Base-by-base conservation (phyloP, 768 basidiomycete species). In the Flagelloscypha sp. region DNA sequence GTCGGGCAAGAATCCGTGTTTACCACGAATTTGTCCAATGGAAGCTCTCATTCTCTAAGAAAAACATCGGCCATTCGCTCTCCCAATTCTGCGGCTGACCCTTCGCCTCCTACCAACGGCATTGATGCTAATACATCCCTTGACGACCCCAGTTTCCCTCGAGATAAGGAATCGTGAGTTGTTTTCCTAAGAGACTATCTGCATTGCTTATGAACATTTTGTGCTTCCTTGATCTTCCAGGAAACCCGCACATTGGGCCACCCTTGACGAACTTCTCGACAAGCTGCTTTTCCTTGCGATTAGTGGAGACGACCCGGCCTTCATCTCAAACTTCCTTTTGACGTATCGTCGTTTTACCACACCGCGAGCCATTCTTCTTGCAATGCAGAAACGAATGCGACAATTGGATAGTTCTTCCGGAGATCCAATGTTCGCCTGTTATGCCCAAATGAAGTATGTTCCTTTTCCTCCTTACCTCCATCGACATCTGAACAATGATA, bases 381-480 rank as follows among this genome's bases (percentile, higher is more conserved):
- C 84, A 5, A 86, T 92, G 81, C 84, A 88, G 56, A 84, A 86
- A 50, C 77, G 84, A 30, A 81, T 89, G 72, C 74, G 82, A 22
- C 75, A 80, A 44, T 62, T 90, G 10, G 80, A 83, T 48, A 72
- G 72, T 36, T 74, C 79, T 12, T 69, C 72, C 9, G 75, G 76
- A 6, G 85, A 90, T 60, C 81, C 82, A 1, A 80, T 88, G 75
- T 83, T 89, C 57, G 84, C 84, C 6, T 83, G 79, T 47, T 89
- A 80, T 56, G 85, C 84, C 6, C 87, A 90, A 53, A 86, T 89
- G 84, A 76, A 80, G 87, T 85, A 47, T 18, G 55, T 37, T 16
- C 11, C 21, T 15, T 27, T 28, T 47, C 42, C n/a, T 17, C 35
- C 31, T 36, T 37, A 38, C 30, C 31, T 24, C 5, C 22, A 16